phyloP scores from a whole-genome alignment of 1,284 basidiomycete species.

The Melampsora americana region DNA sequence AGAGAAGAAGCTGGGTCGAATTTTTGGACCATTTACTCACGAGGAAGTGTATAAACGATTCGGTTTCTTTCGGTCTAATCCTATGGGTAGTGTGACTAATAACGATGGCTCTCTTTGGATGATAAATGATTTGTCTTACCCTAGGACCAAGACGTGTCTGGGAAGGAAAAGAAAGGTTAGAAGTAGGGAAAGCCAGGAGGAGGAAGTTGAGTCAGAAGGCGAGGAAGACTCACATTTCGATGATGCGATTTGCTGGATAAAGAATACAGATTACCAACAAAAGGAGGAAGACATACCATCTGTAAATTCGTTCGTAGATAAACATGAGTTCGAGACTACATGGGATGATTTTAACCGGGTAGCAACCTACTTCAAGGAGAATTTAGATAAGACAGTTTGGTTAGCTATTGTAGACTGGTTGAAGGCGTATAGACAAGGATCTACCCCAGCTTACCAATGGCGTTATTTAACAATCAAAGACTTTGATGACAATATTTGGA shows the following conservation, averaged over 20 bases:
- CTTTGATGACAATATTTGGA: no score
- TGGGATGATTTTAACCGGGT: constrained; percentile 16
- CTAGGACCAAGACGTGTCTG: background rate
- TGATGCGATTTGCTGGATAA: no score
- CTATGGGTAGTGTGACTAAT: background rate
- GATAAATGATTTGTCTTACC: constrained; percentile 10
- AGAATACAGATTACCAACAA: no score
- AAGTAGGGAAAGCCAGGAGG: no score
- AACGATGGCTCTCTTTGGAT: background rate
- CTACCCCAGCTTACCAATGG: background rate
- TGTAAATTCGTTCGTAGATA: constrained; percentile 14
- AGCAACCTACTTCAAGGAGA: background rate
- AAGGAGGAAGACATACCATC: background rate
- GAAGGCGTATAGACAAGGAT: constrained; percentile 15
- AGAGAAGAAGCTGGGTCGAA: background rate
- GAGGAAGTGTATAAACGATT: background rate
- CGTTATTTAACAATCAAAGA: background rate
- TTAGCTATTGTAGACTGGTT: background rate
- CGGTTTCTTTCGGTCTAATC: constrained; percentile 11
- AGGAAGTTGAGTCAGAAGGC: no score
- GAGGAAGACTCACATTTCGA: no score
- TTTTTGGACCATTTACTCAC: constrained; percentile 9
- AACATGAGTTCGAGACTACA: background rate
- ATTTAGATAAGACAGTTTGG: background rate
- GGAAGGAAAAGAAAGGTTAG: no score